These are phyloP conservation scores for Hibiscus tridactylites DNA, from an alignment of 345 rosid species.

Conservation along the genomic window DNA sequence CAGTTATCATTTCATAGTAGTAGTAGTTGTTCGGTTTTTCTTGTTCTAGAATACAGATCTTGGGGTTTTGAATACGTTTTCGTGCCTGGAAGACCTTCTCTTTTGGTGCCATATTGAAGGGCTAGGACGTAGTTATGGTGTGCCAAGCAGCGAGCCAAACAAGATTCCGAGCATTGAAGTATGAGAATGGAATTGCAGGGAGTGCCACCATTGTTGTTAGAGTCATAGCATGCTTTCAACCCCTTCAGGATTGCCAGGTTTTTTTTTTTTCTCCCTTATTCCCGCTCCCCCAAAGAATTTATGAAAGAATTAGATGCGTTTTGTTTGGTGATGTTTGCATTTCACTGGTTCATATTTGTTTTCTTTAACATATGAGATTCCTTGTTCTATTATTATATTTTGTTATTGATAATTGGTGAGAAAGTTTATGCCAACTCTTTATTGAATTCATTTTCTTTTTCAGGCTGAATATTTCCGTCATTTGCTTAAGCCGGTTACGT, in stretches of 20 bases:
- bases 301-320: conserved; percentile 7
- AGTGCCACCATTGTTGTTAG: conserved; percentile 63
- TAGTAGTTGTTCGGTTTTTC: background rate
- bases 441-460: background rate
- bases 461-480: conserved; percentile 95
- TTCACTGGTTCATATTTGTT: background rate
- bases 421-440: background rate
- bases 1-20: background rate
- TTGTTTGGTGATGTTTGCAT: background rate
- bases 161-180: conserved; percentile 75
- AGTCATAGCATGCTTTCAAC: conserved; percentile 88
- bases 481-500: conserved; percentile 85
- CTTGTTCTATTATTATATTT: background rate
- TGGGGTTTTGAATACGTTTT: conserved; percentile 2
- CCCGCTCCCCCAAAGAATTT: background rate
- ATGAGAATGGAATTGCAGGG: conserved; percentile 77
- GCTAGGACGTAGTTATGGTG: conserved; percentile 71
- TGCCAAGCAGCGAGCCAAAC: conserved; percentile 86
- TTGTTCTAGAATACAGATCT: background rate
- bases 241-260: conserved; percentile 82
- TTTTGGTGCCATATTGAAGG: conserved; percentile 16
- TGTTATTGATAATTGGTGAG: background rate
- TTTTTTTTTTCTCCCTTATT: background rate
- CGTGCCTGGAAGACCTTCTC: conserved; percentile 10
- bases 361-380: background rate